Evolutionary conservation across 257 asterid genomes (phyloP).

Genomic region (Penstemon newberryi): DNA sequence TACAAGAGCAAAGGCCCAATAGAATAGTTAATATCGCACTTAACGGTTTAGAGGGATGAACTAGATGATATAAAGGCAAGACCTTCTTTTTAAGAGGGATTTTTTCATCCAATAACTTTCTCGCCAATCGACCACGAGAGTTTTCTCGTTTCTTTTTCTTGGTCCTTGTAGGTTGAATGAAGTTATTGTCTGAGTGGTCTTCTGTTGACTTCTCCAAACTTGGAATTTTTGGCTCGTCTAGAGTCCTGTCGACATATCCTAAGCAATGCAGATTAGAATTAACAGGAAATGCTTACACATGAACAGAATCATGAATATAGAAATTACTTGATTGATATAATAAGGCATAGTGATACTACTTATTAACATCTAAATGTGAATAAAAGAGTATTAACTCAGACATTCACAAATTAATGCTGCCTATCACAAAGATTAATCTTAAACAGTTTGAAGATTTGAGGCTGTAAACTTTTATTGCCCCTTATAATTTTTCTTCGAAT

Average conservation of each 20-base stretch:
- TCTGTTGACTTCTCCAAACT: constrained; percentile 32
- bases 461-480: too few relatives aligned
- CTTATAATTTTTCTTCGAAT: not conserved
- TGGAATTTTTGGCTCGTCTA: constrained; percentile 30
- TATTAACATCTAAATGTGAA: not conserved
- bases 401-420: not conserved
- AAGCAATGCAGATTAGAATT: constrained; percentile 34
- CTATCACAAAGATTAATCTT: not conserved
- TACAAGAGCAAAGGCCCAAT: constrained; percentile 31
- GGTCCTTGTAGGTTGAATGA: constrained; percentile 28
- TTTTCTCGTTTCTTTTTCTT: constrained; percentile 32
- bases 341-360: not conserved
- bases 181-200: constrained; percentile 27
- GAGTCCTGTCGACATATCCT: constrained; percentile 55
- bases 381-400: too few relatives aligned
- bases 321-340: not conserved
- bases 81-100: constrained; percentile 70
- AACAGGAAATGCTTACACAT: constrained; percentile 27
- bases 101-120: constrained; percentile 55
- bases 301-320: not conserved
- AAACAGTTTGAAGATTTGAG: too few relatives aligned
- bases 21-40: not conserved
- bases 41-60: too few relatives aligned
- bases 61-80: not conserved
- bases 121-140: constrained; percentile 36